Conservation (phyloP, 805 yeast species). For the Spathaspora girioi region DNA sequence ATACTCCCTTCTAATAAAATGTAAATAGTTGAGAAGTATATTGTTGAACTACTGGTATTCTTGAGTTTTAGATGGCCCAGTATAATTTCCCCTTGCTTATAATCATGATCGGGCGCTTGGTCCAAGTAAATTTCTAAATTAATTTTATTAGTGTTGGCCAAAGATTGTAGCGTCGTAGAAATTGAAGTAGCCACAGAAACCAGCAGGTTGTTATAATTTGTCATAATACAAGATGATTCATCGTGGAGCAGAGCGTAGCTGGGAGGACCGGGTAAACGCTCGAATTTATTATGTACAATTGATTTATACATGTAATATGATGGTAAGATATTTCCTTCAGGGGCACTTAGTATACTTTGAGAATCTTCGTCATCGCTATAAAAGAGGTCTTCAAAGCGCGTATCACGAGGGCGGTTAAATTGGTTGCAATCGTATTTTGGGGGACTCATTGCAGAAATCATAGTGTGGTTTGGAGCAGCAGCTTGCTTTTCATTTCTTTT, state of each 20-base stretch:
- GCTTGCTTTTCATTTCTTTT: background rate
- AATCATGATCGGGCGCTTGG: slow-evolving; percentile 1
- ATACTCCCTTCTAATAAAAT: slow-evolving; percentile 7
- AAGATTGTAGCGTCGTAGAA: background rate
- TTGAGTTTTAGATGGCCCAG: slow-evolving; percentile 1
- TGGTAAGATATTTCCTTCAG: slow-evolving; percentile 5
- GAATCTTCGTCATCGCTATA: background rate
- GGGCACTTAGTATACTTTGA: background rate
- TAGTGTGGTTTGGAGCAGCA: background rate
- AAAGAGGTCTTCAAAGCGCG: background rate
- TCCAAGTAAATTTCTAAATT: background rate
- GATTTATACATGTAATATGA: slow-evolving; percentile 10
- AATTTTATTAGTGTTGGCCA: background rate
- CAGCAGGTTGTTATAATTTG: background rate
- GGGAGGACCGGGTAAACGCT: slow-evolving; percentile 2
- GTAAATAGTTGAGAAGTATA: slow-evolving; percentile 5
- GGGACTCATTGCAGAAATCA: background rate
- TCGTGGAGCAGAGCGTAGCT: slow-evolving; percentile 1
- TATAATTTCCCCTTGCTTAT: slow-evolving; percentile 5
- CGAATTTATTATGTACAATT: slow-evolving; percentile 1
- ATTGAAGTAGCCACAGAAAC: slow-evolving; percentile 1
- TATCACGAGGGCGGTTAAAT: background rate
- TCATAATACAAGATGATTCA: background rate
- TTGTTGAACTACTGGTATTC: background rate
- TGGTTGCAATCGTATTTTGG: background rate